Percentiles rank a stretch among this genome's conserved stretches.
These are phyloP conservation scores for Dactylellina haptotyla DNA, from an alignment of 2,329 filamentous ascomycete species.

Conservation along the genomic window DNA sequence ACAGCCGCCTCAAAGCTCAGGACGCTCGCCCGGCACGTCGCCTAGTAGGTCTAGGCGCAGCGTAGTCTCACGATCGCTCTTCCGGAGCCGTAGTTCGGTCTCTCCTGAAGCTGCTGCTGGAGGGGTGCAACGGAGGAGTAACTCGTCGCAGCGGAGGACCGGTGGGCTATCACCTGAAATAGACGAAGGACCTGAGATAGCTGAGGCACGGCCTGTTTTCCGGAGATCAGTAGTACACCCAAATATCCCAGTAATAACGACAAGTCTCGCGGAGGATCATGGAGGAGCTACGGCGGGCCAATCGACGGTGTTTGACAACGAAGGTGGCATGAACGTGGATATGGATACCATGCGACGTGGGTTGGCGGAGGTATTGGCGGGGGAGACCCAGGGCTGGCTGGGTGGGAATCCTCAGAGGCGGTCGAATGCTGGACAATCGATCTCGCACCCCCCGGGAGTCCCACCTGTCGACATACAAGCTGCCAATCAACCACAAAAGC, in stretches of 20 bases:
- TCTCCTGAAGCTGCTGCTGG: conserved; percentile 30
- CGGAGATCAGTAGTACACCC: conserved; percentile 42
- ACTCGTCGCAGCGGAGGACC: conserved; percentile 33
- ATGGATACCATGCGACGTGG: conserved; percentile 54
- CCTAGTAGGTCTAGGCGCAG: conserved; percentile 45
- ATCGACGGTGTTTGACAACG: conserved; percentile 45
- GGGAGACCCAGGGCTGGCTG: conserved; percentile 46
- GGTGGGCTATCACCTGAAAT: neutral
- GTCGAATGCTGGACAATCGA: conserved; percentile 53
- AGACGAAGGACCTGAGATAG: conserved; percentile 43
- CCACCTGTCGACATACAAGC: conserved; percentile 21
- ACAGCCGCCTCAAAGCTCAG: conserved; percentile 8
- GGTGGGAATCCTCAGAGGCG: conserved; percentile 26
- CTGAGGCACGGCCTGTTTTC: conserved; percentile 41
- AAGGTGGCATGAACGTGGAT: conserved; percentile 53
- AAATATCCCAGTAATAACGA: conserved; percentile 45
- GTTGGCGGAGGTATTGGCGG: conserved; percentile 39
- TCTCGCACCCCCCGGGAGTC: conserved; percentile 23
- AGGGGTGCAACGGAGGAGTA: conserved; percentile 35
- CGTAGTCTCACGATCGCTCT: conserved; percentile 38
- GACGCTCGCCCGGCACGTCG: conserved; percentile 44
- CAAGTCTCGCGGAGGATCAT: conserved; percentile 33
- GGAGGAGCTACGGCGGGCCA: conserved; percentile 13
- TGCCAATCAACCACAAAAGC: conserved; percentile 14
- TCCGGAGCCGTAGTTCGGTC: conserved; percentile 47